Evolutionary conservation across 2,329 filamentous ascomycete genomes (phyloP).

Genomic region (Phoma sp.): DNA sequence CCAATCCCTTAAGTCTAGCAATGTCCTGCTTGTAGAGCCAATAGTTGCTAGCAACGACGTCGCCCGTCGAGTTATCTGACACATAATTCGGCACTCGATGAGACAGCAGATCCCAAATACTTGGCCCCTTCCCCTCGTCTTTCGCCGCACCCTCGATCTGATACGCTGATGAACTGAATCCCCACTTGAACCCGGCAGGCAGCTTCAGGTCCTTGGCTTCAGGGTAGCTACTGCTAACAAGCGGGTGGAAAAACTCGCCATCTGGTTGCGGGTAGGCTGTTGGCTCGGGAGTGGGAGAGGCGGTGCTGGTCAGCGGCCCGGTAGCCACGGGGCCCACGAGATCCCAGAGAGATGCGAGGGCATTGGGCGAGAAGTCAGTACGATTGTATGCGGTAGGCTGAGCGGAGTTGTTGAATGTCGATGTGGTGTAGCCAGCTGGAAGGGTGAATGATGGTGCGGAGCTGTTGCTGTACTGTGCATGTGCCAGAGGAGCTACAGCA

Average conservation of each 20-base stretch:
- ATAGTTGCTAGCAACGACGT: conserved; percentile 52
- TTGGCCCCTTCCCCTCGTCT: conserved; percentile 52
- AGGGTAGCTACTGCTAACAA: conserved; percentile 47
- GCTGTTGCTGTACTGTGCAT: conserved; percentile 5
- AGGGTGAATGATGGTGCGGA: conserved; percentile 32
- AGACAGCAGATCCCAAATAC: conserved; percentile 54
- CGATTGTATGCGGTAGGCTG: conserved; percentile 53
- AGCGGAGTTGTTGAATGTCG: conserved; percentile 52
- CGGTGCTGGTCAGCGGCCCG: conserved; percentile 52
- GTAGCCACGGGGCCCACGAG: conserved; percentile 52
- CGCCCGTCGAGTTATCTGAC: conserved; percentile 50
- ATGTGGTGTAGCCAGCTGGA: conserved; percentile 45
- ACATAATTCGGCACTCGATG: conserved; percentile 52
- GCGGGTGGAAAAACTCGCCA: conserved; percentile 49
- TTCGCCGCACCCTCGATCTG: conserved; percentile 54
- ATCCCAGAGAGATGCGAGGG: conserved; percentile 55
- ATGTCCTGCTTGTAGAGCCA: conserved; percentile 54
- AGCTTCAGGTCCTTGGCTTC: conserved; percentile 48
- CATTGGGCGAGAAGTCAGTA: conserved; percentile 56
- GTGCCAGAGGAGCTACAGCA: conserved; percentile 17
- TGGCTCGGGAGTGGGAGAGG: conserved; percentile 52
- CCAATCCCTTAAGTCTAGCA: conserved; percentile 45
- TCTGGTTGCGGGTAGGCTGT: conserved; percentile 49
- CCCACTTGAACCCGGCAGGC: conserved; percentile 53
- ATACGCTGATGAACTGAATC: conserved; percentile 50